Percentiles rank a stretch among this genome's conserved stretches.
Evolutionary conservation across 129 eudicot species (phyloP).

Genomic region (Helianthus tuberosus): DNA sequence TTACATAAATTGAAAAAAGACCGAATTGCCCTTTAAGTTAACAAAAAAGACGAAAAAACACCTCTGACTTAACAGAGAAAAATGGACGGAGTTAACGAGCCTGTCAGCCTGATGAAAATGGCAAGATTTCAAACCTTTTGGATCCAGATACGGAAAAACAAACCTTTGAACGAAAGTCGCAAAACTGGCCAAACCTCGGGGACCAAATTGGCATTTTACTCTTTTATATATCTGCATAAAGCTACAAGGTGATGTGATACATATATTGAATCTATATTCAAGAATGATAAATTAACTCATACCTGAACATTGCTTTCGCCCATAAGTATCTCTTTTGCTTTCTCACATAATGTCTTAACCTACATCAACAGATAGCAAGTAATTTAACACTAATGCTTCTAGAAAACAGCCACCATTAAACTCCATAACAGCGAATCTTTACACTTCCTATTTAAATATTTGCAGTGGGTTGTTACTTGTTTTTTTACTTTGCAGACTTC

Average conservation of each 20-base stretch:
- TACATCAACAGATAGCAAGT: conserved; percentile 29
- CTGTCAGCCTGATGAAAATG: too few species aligned
- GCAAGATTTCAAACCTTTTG: too few species aligned
- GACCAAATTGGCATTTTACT: too few species aligned
- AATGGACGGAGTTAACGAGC: too few species aligned
- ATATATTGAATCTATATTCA: neutral
- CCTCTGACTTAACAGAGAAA: too few species aligned
- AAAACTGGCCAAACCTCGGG: too few species aligned
- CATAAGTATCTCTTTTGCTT: conserved; percentile 90
- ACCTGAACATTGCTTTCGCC: conserved; percentile 95
- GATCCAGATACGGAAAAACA: too few species aligned
- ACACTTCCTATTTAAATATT: neutral
- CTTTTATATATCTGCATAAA: neutral
- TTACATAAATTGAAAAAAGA: too few species aligned
- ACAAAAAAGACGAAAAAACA: too few species aligned
- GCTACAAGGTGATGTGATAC: neutral
- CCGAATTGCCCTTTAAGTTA: too few species aligned
- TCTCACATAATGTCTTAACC: conserved; percentile 83
- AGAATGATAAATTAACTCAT: neutral
- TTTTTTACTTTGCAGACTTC: neutral
- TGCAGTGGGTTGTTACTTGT: neutral
- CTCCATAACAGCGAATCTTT: conserved; percentile 2
- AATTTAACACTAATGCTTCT: conserved; percentile 11
- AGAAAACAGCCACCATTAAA: conserved; percentile 7
- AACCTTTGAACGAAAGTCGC: too few species aligned